These are phyloP conservation scores for Candida ficus DNA, from an alignment of 805 yeast genomes.

Conservation along the genomic window DNA sequence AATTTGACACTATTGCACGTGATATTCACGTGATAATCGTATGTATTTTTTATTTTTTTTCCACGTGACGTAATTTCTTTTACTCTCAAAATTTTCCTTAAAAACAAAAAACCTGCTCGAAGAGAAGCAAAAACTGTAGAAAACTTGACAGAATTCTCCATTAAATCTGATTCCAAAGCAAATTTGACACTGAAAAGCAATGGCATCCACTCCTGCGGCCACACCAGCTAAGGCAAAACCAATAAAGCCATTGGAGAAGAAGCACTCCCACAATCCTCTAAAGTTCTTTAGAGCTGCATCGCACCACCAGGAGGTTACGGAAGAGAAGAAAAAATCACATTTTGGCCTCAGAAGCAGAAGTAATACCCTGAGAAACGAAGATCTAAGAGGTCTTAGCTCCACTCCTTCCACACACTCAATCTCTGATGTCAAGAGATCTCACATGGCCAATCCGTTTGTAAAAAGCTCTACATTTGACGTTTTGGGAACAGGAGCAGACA, in stretches of 20 bases:
- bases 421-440: conserved; percentile 1
- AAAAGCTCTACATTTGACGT: conserved; percentile 6
- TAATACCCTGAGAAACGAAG: conserved; percentile 1
- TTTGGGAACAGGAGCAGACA: conserved; percentile 21
- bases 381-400: not conserved
- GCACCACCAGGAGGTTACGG: conserved; percentile 4
- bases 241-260: conserved; percentile 4
- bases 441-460: conserved; percentile 8
- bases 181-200: no score
- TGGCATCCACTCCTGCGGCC: not conserved
- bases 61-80: no score
- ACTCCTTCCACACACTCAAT: not conserved
- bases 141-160: no score
- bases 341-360: conserved; percentile 8
- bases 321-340: conserved; percentile 3
- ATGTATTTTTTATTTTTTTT: no score
- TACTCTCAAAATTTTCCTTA: no score
- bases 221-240: no score
- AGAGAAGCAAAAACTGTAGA: no score
- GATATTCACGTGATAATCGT: no score
- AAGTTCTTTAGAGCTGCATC: conserved; percentile 7
- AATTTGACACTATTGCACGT: no score
- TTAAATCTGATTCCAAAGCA: no score
- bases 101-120: no score
- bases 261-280: conserved; percentile 8